Conservation (phyloP, 345 rosid species). For the Murraya paniculata region DNA sequence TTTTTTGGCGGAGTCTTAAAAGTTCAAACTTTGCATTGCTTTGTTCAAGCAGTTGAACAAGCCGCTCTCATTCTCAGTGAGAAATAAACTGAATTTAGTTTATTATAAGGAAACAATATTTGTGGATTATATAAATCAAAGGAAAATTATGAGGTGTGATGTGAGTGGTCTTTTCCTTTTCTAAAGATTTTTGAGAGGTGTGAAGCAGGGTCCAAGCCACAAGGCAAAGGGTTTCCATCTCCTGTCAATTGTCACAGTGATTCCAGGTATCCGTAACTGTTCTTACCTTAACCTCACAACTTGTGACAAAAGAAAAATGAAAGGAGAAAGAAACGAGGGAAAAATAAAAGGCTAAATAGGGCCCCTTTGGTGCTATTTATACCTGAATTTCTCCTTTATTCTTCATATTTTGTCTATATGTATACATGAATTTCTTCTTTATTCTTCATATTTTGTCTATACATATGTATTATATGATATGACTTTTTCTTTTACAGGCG, state of each 20-base stretch:
- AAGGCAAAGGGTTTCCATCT: background rate
- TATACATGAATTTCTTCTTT: constrained; percentile 22
- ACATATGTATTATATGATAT: background rate
- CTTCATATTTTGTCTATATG: constrained; percentile 9
- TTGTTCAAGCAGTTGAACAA: no score
- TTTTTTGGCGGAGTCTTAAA: no score
- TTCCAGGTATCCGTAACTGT: background rate
- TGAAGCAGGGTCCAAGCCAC: no score
- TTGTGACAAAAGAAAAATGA: background rate
- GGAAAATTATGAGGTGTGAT: no score
- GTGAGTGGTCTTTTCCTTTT: no score
- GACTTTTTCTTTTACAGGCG: background rate
- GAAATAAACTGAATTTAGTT: no score
- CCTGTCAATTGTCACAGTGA: constrained; percentile 21
- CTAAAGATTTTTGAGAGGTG: no score
- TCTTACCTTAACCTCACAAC: background rate
- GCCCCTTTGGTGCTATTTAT: background rate
- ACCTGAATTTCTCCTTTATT: constrained; percentile 28
- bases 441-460: constrained; percentile 22
- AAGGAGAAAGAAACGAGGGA: background rate
- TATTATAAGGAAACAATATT: no score
- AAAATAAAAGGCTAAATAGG: background rate
- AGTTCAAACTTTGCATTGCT: no score
- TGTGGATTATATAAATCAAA: no score
- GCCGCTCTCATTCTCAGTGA: no score